Percentiles rank a stretch among this genome's conserved stretches.
These are phyloP conservation scores for Physocladia obscura DNA, from an alignment of 192 early-diverging fungal genomes.

Conservation along the genomic window DNA sequence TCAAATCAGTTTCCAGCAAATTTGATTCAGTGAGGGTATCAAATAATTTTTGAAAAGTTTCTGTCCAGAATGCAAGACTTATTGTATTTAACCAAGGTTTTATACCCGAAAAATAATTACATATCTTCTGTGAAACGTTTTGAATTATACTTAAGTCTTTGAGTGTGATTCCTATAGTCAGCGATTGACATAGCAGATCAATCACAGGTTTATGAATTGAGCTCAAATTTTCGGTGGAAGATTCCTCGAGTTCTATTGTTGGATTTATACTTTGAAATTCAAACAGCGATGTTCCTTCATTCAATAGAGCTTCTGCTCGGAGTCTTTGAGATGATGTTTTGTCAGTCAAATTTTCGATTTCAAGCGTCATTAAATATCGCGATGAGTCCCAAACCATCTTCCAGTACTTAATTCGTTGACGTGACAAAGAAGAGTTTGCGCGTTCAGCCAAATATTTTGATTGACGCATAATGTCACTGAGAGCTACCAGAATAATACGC, in stretches of 20 bases:
- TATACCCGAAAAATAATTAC: not conserved
- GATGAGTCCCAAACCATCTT: slow-evolving; percentile 27
- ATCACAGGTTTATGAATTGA: not conserved
- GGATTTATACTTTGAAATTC: slow-evolving; percentile 5
- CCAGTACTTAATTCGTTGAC: slow-evolving; percentile 10
- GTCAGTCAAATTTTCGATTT: slow-evolving; percentile 2
- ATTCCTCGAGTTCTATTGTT: not conserved
- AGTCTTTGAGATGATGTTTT: slow-evolving; percentile 4
- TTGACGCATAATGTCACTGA: slow-evolving; percentile 22
- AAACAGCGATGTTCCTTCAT: slow-evolving; percentile 15
- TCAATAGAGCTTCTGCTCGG: slow-evolving; percentile 13
- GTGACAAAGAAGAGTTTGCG: not conserved
- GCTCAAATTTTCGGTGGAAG: not conserved
- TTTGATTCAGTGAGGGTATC: slow-evolving; percentile 10
- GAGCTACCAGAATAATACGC: slow-evolving; percentile 14
- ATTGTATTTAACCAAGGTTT: not conserved
- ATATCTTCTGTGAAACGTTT: slow-evolving; percentile 13
- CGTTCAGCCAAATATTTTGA: slow-evolving; percentile 3
- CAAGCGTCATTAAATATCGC: slow-evolving; percentile 16
- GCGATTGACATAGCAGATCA: slow-evolving; percentile 16
- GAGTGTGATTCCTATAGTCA: slow-evolving; percentile 7
- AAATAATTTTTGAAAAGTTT: slow-evolving; percentile 21
- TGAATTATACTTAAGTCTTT: slow-evolving; percentile 22
- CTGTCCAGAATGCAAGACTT: slow-evolving; percentile 17
- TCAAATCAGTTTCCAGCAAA: slow-evolving; percentile 4